Conservation (phyloP, 345 rosid species). For the Litchi chinensis region DNA sequence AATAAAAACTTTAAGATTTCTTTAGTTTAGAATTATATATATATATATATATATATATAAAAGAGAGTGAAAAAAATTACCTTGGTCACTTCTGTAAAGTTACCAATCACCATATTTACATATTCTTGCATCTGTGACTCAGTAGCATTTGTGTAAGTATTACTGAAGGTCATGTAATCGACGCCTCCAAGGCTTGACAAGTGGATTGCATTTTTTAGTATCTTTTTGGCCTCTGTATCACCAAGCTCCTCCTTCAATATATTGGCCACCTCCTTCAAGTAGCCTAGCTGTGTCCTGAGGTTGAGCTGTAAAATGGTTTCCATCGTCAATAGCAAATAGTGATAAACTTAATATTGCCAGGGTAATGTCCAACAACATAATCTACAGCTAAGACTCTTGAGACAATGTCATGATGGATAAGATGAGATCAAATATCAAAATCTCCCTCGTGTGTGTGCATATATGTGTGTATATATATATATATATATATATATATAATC, state of each 20-base stretch:
- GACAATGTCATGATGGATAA: no score
- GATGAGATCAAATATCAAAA: no score
- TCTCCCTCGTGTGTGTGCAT: no score
- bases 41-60: no score
- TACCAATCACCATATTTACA: constrained; percentile 32
- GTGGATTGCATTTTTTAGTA: constrained; percentile 23
- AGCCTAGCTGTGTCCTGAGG: constrained; percentile 21
- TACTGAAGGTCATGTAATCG: neutral
- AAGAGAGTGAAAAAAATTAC: constrained; percentile 3
- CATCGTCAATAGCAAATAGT: no score
- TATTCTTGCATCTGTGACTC: constrained; percentile 6
- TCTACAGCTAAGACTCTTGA: no score
- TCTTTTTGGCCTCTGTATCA: constrained; percentile 2
- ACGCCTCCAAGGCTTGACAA: constrained; percentile 28
- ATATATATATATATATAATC: no score
- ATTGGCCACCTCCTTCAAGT: constrained; percentile 27
- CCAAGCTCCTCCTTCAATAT: constrained; percentile 16
- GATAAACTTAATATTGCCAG: no score
- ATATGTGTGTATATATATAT: no score
- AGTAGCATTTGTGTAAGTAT: neutral
- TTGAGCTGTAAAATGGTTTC: constrained; percentile 12
- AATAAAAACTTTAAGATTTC: no score
- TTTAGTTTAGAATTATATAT: no score
- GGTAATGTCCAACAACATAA: no score
- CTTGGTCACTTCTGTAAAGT: constrained; percentile 24